Evolutionary conservation across 164 flowering plant genomes (phyloP).

Genomic region (Piper longum): DNA sequence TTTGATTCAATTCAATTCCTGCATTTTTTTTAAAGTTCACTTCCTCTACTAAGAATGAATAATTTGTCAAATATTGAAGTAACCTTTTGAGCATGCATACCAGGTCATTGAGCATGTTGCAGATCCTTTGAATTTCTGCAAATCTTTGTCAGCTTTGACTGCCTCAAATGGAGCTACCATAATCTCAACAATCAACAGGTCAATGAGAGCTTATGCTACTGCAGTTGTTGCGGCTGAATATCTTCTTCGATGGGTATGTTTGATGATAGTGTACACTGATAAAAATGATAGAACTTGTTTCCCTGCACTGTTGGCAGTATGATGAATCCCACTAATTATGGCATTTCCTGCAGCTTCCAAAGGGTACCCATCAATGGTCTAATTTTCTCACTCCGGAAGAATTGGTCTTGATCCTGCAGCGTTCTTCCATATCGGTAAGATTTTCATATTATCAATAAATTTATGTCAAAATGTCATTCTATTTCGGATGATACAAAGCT

Average conservation of each 20-base stretch:
- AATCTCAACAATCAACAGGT: conserved; percentile 77
- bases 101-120: conserved; percentile 98
- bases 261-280: background rate
- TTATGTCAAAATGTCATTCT: background rate
- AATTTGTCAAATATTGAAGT: background rate
- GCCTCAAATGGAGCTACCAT: conserved; percentile 58
- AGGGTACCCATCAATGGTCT: conserved; percentile 92
- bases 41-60: background rate
- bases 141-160: conserved; percentile 67
- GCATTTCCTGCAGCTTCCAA: conserved; percentile 42
- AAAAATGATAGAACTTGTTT: background rate
- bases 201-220: conserved; percentile 83
- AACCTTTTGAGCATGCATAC: background rate
- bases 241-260: conserved; percentile 74
- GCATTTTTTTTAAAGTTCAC: background rate
- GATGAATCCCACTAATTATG: background rate
- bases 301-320: too few relatives aligned
- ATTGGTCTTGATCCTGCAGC: conserved; percentile 57
- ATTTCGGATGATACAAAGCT: background rate
- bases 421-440: conserved; percentile 56
- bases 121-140: conserved; percentile 86
- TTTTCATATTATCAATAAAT: too few relatives aligned
- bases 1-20: too few relatives aligned
- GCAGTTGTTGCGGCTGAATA: conserved; percentile 78
- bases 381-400: conserved; percentile 89